phyloP scores from a whole-genome alignment of 495 filamentous ascomycete genomes.

The Parathielavia hyrcaniae region DNA sequence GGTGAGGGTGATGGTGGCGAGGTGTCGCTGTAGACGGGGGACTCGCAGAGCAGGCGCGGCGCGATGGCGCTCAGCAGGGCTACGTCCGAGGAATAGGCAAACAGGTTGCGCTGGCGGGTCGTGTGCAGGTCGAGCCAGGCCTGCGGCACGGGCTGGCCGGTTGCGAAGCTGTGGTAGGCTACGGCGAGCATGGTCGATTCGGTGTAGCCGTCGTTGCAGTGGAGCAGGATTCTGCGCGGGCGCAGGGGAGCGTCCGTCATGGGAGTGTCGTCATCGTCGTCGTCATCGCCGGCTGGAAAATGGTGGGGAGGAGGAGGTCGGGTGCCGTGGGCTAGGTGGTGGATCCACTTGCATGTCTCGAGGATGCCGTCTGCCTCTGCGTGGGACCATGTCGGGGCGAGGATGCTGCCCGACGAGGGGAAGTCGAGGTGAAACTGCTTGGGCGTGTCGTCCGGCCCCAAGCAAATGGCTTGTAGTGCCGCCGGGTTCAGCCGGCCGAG shows the following conservation, averaged over 20 bases:
- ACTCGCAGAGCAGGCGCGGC: slow-evolving; percentile 56
- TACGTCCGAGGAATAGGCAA: slow-evolving; percentile 88
- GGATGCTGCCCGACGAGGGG: slow-evolving; percentile 84
- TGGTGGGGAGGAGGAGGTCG: slow-evolving; percentile 30
- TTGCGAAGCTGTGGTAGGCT: slow-evolving; percentile 85
- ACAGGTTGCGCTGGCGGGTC: slow-evolving; percentile 81
- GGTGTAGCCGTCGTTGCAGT: slow-evolving; percentile 94
- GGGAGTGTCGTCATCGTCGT: slow-evolving; percentile 6
- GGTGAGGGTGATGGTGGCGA: too few species aligned
- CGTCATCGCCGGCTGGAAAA: slow-evolving; percentile 27
- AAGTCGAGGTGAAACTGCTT: slow-evolving; percentile 63
- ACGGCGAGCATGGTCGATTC: slow-evolving; percentile 82
- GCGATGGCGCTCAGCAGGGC: slow-evolving; percentile 69
- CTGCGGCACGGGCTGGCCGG: slow-evolving; percentile 68
- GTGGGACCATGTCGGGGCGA: slow-evolving; percentile 71
- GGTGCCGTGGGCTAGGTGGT: slow-evolving; percentile 62
- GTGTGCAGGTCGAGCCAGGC: slow-evolving; percentile 86
- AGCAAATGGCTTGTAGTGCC: slow-evolving; percentile 43
- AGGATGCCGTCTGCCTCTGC: slow-evolving; percentile 75
- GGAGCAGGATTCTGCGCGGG: slow-evolving; percentile 68
- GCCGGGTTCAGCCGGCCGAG: slow-evolving; percentile 60
- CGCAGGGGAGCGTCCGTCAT: slow-evolving; percentile 24
- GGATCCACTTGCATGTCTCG: slow-evolving; percentile 83
- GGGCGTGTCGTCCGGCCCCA: slow-evolving; percentile 34
- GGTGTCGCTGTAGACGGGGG: slow-evolving; percentile 27